Evolutionary conservation across 768 basidiomycete species (phyloP), one percentile per base, ranked within the genome.

Genomic region (Pleurotus eryngii): DNA sequence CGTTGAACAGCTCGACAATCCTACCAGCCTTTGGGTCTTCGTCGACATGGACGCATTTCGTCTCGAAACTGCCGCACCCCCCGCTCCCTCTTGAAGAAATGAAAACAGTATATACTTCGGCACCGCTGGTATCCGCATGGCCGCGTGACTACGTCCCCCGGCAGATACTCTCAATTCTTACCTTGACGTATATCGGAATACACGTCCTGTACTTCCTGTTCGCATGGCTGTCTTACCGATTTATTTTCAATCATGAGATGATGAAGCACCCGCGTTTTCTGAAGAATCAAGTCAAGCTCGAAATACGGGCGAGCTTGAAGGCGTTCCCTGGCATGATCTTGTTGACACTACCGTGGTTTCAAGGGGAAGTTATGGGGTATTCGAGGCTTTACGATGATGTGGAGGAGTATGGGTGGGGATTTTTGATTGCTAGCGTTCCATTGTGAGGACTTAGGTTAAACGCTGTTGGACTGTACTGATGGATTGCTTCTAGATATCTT

Each of bases 201-300:
- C 82, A 89, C 64, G 20, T 86, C 49, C 80, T 99, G 47, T 99
- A 99, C 72, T 95, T 97, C 73, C 51, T 88, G 22, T 89, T 98
- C 63, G 95, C 94, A n/a, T 75, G 81, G 43, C 71, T 91, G 22
- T 94, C 93, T 3, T 99, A 92, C 74, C 72, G 72, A 45, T 86
- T 80, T 72, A 84, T 98, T 56, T 99, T 98, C 82, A 94, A 98
- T 74, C 89, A 90, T 66, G 90, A 89, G 18, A 97, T 90, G 93
- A 95, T 90, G 88, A 79, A 81, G 30, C 97, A 99, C 73, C 97
- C 97, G 0, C 83, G 91, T 27, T 99, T 95, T 75, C 77, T 97
- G 46, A 88, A 91, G 67, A 84, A 95, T 66, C 97, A 99, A 70
- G 83, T 91, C 62, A 81, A 74, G 61, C 70, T 78, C 17, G 97